A percentile compares a stretch with the other conserved stretches of the same genome.
Evolutionary conservation across 2,329 filamentous ascomycete genomes (phyloP).

Genomic region (Nemania diffusa): DNA sequence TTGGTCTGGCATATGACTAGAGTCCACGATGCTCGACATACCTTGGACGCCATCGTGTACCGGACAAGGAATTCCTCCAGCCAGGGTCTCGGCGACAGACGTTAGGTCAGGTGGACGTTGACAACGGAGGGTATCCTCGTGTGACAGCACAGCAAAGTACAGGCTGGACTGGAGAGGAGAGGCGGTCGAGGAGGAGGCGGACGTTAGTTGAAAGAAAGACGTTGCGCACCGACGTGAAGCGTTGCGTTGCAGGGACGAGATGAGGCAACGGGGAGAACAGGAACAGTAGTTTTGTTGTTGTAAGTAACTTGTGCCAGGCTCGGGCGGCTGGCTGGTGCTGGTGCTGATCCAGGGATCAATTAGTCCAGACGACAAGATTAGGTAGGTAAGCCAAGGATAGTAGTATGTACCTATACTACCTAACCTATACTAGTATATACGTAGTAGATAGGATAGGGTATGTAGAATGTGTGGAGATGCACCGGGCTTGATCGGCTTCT

Average conservation of each 20-base stretch:
- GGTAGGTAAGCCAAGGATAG: slow-evolving; percentile 19
- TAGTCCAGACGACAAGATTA: slow-evolving; percentile 25
- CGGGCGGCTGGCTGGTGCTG: slow-evolving; percentile 34
- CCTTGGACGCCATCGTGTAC: slow-evolving; percentile 55
- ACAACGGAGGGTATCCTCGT: slow-evolving; percentile 17
- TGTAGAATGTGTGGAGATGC: slow-evolving; percentile 5
- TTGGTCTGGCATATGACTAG: slow-evolving; percentile 2
- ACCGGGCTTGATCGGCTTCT: too few relatives aligned
- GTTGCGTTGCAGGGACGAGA: slow-evolving; percentile 35
- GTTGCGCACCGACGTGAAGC: slow-evolving; percentile 31
- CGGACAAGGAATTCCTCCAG: slow-evolving; percentile 36
- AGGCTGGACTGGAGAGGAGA: slow-evolving; percentile 21
- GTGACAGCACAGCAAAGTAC: slow-evolving; percentile 23
- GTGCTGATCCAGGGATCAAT: slow-evolving; percentile 37
- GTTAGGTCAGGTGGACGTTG: slow-evolving; percentile 9
- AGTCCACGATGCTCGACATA: slow-evolving; percentile 41
- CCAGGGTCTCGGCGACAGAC: slow-evolving; percentile 34
- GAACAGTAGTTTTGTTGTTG: slow-evolving; percentile 37
- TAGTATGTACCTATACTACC: not conserved
- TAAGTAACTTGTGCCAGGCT: slow-evolving; percentile 33
- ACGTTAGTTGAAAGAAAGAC: slow-evolving; percentile 22
- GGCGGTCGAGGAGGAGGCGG: slow-evolving; percentile 12
- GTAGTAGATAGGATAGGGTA: too few relatives aligned
- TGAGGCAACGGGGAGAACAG: slow-evolving; percentile 32
- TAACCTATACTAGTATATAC: slow-evolving; percentile 11